Evolutionary conservation across 257 asterid genomes (phyloP).

Genomic region (Nicotiana knightiana): DNA sequence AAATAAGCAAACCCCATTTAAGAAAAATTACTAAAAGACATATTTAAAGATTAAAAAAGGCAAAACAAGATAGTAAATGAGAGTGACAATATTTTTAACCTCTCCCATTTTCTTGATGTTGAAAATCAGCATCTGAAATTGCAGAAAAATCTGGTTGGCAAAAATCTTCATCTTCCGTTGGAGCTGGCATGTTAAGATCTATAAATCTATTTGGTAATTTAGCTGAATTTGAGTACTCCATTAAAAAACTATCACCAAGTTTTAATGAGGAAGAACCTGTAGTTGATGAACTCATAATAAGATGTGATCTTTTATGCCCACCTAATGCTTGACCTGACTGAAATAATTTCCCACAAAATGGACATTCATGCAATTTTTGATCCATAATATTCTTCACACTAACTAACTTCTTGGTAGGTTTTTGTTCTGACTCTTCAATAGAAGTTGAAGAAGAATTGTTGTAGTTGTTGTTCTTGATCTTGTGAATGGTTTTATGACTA

Average conservation of each 20-base stretch:
- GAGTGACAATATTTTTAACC: background rate
- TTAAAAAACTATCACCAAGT: slow-evolving; percentile 3
- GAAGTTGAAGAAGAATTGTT: background rate
- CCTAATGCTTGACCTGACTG: slow-evolving; percentile 64
- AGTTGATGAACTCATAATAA: slow-evolving; percentile 13
- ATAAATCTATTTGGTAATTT: slow-evolving; percentile 16
- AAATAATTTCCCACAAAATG: slow-evolving; percentile 42
- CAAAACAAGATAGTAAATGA: background rate
- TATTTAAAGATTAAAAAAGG: background rate
- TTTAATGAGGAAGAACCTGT: background rate
- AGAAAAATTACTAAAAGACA: background rate
- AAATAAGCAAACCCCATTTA: background rate
- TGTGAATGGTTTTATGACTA: slow-evolving; percentile 25
- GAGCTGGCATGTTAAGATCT: slow-evolving; percentile 48
- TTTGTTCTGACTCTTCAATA: background rate
- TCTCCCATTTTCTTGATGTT: background rate
- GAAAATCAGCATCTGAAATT: slow-evolving; percentile 16
- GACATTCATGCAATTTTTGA: slow-evolving; percentile 37
- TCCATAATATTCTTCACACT: background rate
- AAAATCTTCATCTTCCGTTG: slow-evolving; percentile 30
- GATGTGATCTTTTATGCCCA: slow-evolving; percentile 62
- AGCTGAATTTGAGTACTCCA: slow-evolving; percentile 10
- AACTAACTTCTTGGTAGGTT: background rate
- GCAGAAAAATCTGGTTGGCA: slow-evolving; percentile 9
- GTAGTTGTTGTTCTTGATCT: background rate